Evolutionary conservation across 441 rosid genomes (phyloP).

Genomic region (Euphorbia corollata): DNA sequence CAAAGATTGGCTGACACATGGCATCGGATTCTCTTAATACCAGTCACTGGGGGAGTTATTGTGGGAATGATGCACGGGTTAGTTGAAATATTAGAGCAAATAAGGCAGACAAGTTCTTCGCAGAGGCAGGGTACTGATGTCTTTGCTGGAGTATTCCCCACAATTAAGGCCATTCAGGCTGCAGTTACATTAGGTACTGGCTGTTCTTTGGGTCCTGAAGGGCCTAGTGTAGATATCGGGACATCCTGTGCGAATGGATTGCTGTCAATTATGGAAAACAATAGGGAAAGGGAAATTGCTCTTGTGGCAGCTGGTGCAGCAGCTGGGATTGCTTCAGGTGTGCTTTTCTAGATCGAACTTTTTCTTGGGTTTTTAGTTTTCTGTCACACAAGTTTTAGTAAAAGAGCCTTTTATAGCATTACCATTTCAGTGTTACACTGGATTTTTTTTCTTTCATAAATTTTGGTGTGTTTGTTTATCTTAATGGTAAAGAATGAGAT

Average conservation of each 20-base stretch:
- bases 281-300: constrained; percentile 86
- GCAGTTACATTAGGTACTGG: constrained; percentile 93
- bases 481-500: neutral
- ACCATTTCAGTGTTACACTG: constrained; percentile 4
- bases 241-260: constrained; percentile 89
- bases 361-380: neutral
- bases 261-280: constrained; percentile 87
- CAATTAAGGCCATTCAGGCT: constrained; percentile 86
- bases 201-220: constrained; percentile 93
- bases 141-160: constrained; percentile 75
- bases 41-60: constrained; percentile 88
- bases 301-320: constrained; percentile 98
- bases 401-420: neutral
- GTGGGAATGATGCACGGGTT: constrained; percentile 98
- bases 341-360: neutral
- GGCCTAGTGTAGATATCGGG: constrained; percentile 95
- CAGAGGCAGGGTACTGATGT: constrained; percentile 66
- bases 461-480: neutral
- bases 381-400: constrained; percentile 2
- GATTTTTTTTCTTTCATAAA: neutral
- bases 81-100: constrained; percentile 78
- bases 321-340: constrained; percentile 94
- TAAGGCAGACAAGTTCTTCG: constrained; percentile 57
- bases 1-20: constrained; percentile 83
- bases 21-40: constrained; percentile 88